Evolutionary conservation across 2,329 filamentous ascomycete species (phyloP).

Genomic region (Calonectria ilicicola): DNA sequence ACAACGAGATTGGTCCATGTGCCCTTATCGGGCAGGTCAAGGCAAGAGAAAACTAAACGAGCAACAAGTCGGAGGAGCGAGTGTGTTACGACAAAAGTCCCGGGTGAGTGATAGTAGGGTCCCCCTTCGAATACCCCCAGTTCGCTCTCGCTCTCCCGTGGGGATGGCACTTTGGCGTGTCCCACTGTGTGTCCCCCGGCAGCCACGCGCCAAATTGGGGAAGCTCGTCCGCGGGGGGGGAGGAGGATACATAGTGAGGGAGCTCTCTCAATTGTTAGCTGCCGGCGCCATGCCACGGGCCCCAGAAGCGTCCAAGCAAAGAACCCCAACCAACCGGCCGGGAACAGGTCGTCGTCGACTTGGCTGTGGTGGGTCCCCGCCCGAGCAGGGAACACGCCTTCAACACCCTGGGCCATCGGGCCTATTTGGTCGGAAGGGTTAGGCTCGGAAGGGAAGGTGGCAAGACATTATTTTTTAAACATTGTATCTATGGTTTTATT

Average conservation of each 20-base stretch:
- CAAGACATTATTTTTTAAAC: constrained; percentile 5
- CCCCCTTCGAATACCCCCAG: neutral
- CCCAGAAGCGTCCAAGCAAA: neutral
- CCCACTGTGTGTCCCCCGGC: no score
- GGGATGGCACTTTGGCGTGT: neutral
- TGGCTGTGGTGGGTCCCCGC: neutral
- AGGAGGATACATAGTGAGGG: no score
- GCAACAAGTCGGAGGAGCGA: neutral
- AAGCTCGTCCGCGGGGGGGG: neutral
- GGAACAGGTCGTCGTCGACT: constrained; percentile 3
- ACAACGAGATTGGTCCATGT: constrained; percentile 3
- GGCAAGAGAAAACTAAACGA: neutral
- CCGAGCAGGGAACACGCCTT: neutral
- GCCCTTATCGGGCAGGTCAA: constrained; percentile 25
- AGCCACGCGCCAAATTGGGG: constrained; percentile 7
- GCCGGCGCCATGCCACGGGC: neutral
- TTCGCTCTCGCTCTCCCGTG: neutral
- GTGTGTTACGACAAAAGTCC: constrained; percentile 12
- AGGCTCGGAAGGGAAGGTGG: constrained; percentile 19
- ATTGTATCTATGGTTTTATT: constrained; percentile 1
- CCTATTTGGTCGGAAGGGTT: constrained; percentile 15
- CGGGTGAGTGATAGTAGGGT: neutral
- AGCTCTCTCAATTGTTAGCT: neutral
- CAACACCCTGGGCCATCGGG: neutral
- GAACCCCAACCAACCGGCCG: constrained; percentile 24